Conservation (phyloP, 2,329 filamentous ascomycete species). For the Botrytis galanthina region DNA sequence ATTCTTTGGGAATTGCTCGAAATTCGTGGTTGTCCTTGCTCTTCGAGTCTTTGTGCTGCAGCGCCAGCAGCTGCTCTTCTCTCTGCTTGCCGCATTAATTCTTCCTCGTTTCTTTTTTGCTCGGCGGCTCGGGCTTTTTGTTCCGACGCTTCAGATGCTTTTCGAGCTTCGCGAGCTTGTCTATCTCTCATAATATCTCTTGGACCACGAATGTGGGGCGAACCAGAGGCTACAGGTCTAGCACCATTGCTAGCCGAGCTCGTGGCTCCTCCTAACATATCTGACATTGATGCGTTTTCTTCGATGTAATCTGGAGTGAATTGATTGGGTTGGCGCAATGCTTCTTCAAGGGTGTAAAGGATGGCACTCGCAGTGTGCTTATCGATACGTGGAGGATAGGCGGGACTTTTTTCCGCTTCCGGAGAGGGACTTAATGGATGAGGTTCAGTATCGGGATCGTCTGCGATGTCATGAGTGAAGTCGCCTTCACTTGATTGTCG, state of each 20-base stretch:
- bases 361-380: slow-evolving; percentile 85
- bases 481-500: slow-evolving; percentile 25
- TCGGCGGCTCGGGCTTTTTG: slow-evolving; percentile 51
- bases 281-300: slow-evolving; percentile 90
- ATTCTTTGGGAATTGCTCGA: slow-evolving; percentile 38
- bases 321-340: slow-evolving; percentile 73
- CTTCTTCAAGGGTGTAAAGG: slow-evolving; percentile 88
- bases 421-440: slow-evolving; percentile 24
- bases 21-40: slow-evolving; percentile 32
- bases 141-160: slow-evolving; percentile 51
- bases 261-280: slow-evolving; percentile 63
- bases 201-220: slow-evolving; percentile 70
- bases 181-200: slow-evolving; percentile 90
- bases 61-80: slow-evolving; percentile 58
- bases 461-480: slow-evolving; percentile 34
- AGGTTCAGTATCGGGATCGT: slow-evolving; percentile 33
- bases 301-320: slow-evolving; percentile 84
- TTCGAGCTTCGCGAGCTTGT: slow-evolving; percentile 70
- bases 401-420: slow-evolving; percentile 26
- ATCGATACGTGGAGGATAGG: slow-evolving; percentile 65
- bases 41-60: slow-evolving; percentile 41
- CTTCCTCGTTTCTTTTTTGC: slow-evolving; percentile 53
- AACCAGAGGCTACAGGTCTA: slow-evolving; percentile 49
- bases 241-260: slow-evolving; percentile 52
- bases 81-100: slow-evolving; percentile 54